Conservation (phyloP, 495 filamentous ascomycete genomes). For the Aspergillus diversus region DNA sequence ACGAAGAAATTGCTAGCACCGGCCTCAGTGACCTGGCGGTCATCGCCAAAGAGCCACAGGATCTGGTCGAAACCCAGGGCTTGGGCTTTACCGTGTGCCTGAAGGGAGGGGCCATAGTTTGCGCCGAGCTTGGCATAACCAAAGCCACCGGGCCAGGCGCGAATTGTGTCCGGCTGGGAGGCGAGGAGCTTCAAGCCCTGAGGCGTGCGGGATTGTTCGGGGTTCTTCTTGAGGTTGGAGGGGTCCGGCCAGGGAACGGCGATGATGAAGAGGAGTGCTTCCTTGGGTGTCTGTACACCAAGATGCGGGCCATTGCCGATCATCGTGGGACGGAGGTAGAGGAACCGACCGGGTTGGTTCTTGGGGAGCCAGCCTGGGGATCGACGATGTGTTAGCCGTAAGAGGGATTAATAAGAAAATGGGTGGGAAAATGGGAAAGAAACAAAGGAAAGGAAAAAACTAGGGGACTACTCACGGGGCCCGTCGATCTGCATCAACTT, state of each 20-base stretch:
- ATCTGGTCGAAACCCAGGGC: slow-evolving; percentile 79
- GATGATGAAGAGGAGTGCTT: slow-evolving; percentile 85
- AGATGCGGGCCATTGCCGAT: slow-evolving; percentile 80
- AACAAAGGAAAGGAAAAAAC: background rate
- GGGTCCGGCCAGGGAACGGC: slow-evolving; percentile 71
- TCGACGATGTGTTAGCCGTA: slow-evolving; percentile 9
- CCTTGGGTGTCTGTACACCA: slow-evolving; percentile 78
- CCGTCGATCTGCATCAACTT: slow-evolving; percentile 60
- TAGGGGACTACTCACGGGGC: slow-evolving; percentile 34
- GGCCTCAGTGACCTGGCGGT: slow-evolving; percentile 82
- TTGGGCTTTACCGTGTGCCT: slow-evolving; percentile 73
- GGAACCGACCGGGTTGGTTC: slow-evolving; percentile 59
- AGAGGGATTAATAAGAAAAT: background rate
- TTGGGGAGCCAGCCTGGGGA: slow-evolving; percentile 75
- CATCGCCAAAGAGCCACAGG: slow-evolving; percentile 82
- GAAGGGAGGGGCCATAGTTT: slow-evolving; percentile 84
- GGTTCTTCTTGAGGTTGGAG: slow-evolving; percentile 35
- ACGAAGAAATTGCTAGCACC: slow-evolving; percentile 95
- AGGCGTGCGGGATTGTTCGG: slow-evolving; percentile 24
- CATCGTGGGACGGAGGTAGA: slow-evolving; percentile 84
- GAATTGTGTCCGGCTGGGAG: slow-evolving; percentile 72
- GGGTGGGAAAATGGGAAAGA: background rate
- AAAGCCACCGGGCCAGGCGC: slow-evolving; percentile 92
- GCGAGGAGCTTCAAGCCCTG: slow-evolving; percentile 78
- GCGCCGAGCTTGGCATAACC: slow-evolving; percentile 89